Evolutionary conservation across 1,284 basidiomycete genomes (phyloP).

Genomic region (Pseudozyma tsukubaensis): DNA sequence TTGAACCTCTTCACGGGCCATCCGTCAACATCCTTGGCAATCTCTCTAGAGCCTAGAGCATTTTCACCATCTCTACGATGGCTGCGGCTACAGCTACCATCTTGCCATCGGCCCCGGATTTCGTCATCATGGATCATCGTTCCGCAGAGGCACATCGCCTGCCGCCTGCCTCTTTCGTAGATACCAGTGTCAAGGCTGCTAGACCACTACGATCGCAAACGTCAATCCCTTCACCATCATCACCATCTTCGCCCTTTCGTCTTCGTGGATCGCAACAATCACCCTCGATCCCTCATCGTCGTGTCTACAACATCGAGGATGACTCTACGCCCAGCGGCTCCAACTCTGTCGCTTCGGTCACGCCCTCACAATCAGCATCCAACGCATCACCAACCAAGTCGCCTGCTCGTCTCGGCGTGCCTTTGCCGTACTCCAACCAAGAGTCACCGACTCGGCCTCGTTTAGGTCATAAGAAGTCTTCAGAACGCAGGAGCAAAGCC

Average conservation of each 20-base stretch:
- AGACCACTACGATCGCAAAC: slow-evolving; percentile 27
- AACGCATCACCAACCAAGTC: slow-evolving; percentile 20
- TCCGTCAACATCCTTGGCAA: neutral
- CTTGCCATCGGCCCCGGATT: slow-evolving; percentile 36
- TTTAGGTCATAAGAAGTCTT: slow-evolving; percentile 29
- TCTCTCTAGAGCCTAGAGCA: neutral
- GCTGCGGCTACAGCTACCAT: slow-evolving; percentile 39
- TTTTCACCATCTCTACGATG: slow-evolving; percentile 20
- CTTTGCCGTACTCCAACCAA: slow-evolving; percentile 14
- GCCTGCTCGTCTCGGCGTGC: slow-evolving; percentile 12
- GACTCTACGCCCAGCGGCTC: slow-evolving; percentile 13
- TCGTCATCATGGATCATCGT: slow-evolving; percentile 37
- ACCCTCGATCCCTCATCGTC: slow-evolving; percentile 37
- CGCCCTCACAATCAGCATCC: slow-evolving; percentile 29
- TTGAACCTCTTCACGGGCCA: slow-evolving; percentile 9
- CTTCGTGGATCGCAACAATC: slow-evolving; percentile 17
- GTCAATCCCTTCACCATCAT: slow-evolving; percentile 29
- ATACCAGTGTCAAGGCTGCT: slow-evolving; percentile 7
- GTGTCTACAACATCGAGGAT: slow-evolving; percentile 38
- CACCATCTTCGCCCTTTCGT: slow-evolving; percentile 27
- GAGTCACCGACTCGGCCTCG: slow-evolving; percentile 17
- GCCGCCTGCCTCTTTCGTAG: slow-evolving; percentile 12
- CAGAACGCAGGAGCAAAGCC: slow-evolving; percentile 32
- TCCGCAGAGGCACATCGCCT: slow-evolving; percentile 26
- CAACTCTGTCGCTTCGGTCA: slow-evolving; percentile 12